phyloP scores from a whole-genome alignment of 345 rosid genomes.

The Limnanthes douglasii region DNA sequence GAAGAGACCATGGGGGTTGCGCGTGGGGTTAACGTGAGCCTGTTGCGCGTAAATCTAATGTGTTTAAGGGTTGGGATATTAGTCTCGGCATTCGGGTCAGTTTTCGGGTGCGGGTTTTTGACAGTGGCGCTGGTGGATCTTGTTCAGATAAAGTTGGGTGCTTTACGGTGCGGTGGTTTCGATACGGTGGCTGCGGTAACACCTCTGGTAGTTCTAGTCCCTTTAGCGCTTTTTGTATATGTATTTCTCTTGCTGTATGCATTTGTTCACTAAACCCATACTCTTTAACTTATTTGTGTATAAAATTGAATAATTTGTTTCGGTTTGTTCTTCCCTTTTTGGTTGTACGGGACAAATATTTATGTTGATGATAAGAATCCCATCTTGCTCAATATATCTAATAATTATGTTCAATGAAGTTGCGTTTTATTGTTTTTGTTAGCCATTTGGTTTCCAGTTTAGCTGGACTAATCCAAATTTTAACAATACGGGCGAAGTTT shows the following conservation, averaged over 20 bases:
- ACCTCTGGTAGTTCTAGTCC: slow-evolving; percentile 61
- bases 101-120: slow-evolving; percentile 65
- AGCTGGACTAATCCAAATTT: too few relatives aligned
- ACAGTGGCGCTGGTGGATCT: slow-evolving; percentile 56
- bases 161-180: slow-evolving; percentile 37
- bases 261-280: slow-evolving; percentile 19
- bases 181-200: slow-evolving; percentile 41
- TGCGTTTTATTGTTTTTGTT: too few relatives aligned
- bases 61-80: slow-evolving; percentile 36
- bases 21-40: slow-evolving; percentile 7
- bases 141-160: slow-evolving; percentile 75
- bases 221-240: slow-evolving; percentile 40
- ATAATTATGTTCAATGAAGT: too few relatives aligned
- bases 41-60: slow-evolving; percentile 31
- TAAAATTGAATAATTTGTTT: too few relatives aligned
- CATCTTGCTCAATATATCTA: too few relatives aligned
- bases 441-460: too few relatives aligned
- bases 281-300: too few relatives aligned
- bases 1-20: slow-evolving; percentile 7
- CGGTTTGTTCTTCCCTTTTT: too few relatives aligned
- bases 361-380: too few relatives aligned
- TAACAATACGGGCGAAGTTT: too few relatives aligned
- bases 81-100: slow-evolving; percentile 54
- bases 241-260: slow-evolving; percentile 46
- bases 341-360: too few relatives aligned